Evolutionary conservation across 2,329 filamentous ascomycete species (phyloP).

Genomic region (Fusarium virguliforme): DNA sequence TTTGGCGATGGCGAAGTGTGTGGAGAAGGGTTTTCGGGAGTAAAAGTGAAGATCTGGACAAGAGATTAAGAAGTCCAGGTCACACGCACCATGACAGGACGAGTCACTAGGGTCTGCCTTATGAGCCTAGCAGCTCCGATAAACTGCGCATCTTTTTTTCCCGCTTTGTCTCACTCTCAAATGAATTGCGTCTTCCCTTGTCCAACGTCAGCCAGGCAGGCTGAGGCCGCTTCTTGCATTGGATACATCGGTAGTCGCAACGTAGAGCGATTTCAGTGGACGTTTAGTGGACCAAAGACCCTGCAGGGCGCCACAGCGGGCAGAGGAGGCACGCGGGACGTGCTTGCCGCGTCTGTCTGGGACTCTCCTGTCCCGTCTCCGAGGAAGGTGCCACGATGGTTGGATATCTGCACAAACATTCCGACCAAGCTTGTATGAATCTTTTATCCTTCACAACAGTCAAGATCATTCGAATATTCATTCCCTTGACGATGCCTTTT

Average conservation of each 20-base stretch:
- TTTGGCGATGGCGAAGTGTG: conserved; percentile 25
- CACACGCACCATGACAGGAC: conserved; percentile 13
- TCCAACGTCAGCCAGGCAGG: conserved; percentile 12
- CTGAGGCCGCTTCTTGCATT: neutral
- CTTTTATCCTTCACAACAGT: neutral
- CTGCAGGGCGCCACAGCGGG: neutral
- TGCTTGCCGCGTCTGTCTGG: conserved; percentile 8
- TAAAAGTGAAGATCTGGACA: conserved; percentile 10
- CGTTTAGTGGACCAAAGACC: neutral
- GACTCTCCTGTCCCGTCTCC: neutral
- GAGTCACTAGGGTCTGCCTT: conserved; percentile 10
- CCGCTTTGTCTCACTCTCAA: neutral
- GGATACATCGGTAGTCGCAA: neutral
- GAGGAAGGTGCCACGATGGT: neutral
- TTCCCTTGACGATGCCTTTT: neutral
- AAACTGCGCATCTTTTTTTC: neutral
- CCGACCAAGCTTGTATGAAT: neutral
- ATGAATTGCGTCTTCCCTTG: conserved; percentile 1
- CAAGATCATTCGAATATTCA: neutral
- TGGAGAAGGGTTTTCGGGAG: conserved; percentile 29
- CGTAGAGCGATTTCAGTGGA: conserved; percentile 1
- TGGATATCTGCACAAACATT: neutral
- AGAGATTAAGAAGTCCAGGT: conserved; percentile 23
- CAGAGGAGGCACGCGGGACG: neutral
- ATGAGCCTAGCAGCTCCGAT: neutral